Percentiles rank a stretch among this genome's conserved stretches.
Evolutionary conservation across 2,329 filamentous ascomycete genomes (phyloP).

Genomic region (Pestalotiopsis sp.): DNA sequence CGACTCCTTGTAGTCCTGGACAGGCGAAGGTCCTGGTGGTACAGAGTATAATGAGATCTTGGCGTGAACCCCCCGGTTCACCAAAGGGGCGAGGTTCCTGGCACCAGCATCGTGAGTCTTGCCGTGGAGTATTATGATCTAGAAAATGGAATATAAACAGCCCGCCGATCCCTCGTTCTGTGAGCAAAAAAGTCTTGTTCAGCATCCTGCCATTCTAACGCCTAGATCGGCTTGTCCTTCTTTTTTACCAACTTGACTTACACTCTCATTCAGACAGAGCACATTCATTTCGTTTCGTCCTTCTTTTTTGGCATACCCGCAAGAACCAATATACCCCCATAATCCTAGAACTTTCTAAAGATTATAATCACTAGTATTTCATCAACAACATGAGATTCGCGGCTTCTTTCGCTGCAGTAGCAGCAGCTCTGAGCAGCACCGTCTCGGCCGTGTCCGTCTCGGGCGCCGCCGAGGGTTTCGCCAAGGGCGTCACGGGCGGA

Average conservation of each 20-base stretch:
- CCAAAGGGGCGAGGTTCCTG: background rate
- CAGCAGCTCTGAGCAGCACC: slow-evolving; percentile 8
- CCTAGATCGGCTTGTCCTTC: slow-evolving; percentile 4
- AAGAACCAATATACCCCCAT: background rate
- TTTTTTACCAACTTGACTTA: background rate
- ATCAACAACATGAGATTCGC: slow-evolving; percentile 15
- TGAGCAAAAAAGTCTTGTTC: background rate
- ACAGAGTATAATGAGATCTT: background rate
- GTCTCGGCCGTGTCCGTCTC: slow-evolving; percentile 31
- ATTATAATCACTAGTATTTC: background rate
- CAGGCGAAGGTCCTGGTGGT: background rate
- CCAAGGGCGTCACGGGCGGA: slow-evolving; percentile 60
- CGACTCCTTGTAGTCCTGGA: background rate
- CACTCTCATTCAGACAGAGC: background rate
- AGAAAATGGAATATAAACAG: background rate
- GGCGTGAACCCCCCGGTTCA: background rate
- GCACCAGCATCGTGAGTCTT: background rate
- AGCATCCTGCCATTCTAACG: background rate
- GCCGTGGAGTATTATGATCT: background rate
- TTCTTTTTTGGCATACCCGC: background rate
- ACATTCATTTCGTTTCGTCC: slow-evolving; percentile 6
- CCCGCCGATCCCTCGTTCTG: background rate
- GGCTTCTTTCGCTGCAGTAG: slow-evolving; percentile 10
- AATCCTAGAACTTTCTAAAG: background rate
- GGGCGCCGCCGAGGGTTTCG: slow-evolving; percentile 44